Base-by-base conservation (phyloP, 495 filamentous ascomycete genomes). In the Penicillium pancosmium region DNA sequence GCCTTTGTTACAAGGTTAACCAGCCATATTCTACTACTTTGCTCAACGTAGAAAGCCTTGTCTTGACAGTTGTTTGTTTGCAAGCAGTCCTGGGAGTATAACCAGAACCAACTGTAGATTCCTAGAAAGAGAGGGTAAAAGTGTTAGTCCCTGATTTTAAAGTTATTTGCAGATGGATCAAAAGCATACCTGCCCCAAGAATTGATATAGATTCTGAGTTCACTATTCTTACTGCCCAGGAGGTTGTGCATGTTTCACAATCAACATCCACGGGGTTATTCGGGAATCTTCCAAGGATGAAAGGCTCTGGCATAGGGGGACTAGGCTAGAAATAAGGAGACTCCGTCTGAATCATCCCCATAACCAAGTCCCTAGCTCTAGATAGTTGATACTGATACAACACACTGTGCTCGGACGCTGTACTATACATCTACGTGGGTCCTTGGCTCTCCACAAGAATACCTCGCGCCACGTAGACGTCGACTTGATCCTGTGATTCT, bases 321-420 rank as follows among this genome's bases (percentile, higher is more conserved):
- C 67, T 70, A 0, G 88, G 86, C 62, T 88, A 84, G 67, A 82
- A 90, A 77, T 80, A 67, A 5, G 86, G 89, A 0, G 90, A 89
- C 70, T 93, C 91, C 2, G 91, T 91, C 65, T 94, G 91, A 68
- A 92, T 89, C 72, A 87, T 80, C 15, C 85, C 84, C 73, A 86
- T 83, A 65, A 80, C 86, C 60, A 92, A 73, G 67, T 91, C 83
- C 63, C 81, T 74, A 1, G 88, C 88, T 44, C 78, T 79, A 55
- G 76, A 74, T 48, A 92, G 66, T 59, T 92, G 88, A 76, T 92
- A 93, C 68, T 93, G 89, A 68, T 91, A 91, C 0, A 93, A 75
- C 3, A 80, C 71, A 63, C 81, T 77, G 69, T 94, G 91, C 72
- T 94, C 91, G 2, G 82, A 82, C 0, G 85, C 77, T 0, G 89